Conservation (phyloP, 129 eudicot genomes). For the Artemisia annua region DNA sequence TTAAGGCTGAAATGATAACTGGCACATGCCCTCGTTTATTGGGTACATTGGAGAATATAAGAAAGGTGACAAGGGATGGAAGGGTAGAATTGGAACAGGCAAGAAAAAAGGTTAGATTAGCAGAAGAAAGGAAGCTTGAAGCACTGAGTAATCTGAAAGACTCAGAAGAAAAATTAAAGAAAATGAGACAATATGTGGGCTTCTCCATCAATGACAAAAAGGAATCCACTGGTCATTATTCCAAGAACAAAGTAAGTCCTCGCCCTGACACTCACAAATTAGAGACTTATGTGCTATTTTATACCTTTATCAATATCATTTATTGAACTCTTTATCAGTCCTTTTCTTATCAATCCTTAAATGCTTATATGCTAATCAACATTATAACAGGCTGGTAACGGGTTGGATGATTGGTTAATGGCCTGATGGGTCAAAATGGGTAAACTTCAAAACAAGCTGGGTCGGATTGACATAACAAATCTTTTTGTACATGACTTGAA, state of each 20-base stretch:
- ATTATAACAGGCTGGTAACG: too few species aligned
- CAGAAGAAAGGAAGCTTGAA: constrained; percentile 56
- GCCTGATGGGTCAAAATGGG: too few species aligned
- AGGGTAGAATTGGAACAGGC: constrained; percentile 61
- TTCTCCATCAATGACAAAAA: constrained; percentile 30
- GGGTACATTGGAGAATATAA: constrained; percentile 62
- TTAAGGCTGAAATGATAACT: constrained; percentile 51
- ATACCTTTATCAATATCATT: constrained; percentile 5
- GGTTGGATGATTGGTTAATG: too few species aligned
- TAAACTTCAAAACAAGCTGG: too few species aligned
- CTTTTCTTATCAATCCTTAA: neutral
- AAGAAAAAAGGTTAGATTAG: constrained; percentile 40
- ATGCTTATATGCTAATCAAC: too few species aligned
- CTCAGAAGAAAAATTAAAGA: constrained; percentile 51
- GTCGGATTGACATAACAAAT: too few species aligned
- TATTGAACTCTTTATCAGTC: neutral
- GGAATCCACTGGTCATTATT: constrained; percentile 27
- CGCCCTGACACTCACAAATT: neutral
- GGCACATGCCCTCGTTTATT: constrained; percentile 52
- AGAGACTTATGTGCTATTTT: constrained; percentile 10
- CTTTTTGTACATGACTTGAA: too few species aligned
- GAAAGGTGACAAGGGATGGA: constrained; percentile 43
- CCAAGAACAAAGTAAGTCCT: constrained; percentile 50
- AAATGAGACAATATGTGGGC: constrained; percentile 37
- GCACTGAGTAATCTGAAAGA: constrained; percentile 50